Percentiles rank a stretch among this genome's conserved stretches.
phyloP scores from a whole-genome alignment of 495 filamentous ascomycete species.

The Tuber magnatum region DNA sequence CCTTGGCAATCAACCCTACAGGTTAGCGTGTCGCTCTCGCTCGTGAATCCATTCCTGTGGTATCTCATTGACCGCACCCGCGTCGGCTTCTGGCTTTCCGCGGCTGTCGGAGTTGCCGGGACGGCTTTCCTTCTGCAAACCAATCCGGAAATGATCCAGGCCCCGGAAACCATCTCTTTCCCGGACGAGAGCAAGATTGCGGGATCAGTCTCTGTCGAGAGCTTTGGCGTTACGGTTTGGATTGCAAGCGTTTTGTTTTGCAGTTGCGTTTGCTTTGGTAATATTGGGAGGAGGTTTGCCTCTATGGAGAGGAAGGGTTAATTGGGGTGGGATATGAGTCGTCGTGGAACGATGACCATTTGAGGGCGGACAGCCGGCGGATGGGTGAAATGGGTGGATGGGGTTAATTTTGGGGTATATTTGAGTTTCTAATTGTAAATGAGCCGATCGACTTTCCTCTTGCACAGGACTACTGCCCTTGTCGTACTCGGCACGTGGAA shows the following conservation, averaged over 20 bases:
- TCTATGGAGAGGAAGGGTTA: slow-evolving; percentile 43
- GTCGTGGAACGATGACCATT: neutral
- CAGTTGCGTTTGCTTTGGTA: slow-evolving; percentile 90
- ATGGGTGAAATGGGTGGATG: neutral
- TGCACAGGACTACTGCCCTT: neutral
- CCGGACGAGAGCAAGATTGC: slow-evolving; percentile 44
- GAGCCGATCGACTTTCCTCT: neutral
- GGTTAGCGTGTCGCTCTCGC: slow-evolving; percentile 79
- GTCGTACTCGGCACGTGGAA: neutral
- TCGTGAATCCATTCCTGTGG: slow-evolving; percentile 92
- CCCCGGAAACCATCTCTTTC: slow-evolving; percentile 46
- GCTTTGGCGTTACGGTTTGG: slow-evolving; percentile 74
- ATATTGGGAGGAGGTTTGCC: slow-evolving; percentile 77
- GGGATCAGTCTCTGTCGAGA: slow-evolving; percentile 62
- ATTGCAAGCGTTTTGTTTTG: slow-evolving; percentile 88
- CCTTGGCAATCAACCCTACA: slow-evolving; percentile 93
- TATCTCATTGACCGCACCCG: slow-evolving; percentile 87
- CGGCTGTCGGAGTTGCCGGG: slow-evolving; percentile 63
- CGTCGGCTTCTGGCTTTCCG: slow-evolving; percentile 70
- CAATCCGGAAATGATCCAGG: slow-evolving; percentile 68
- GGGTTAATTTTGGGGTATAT: neutral
- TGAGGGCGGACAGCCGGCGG: neutral
- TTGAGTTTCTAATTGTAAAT: neutral
- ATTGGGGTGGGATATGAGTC: slow-evolving; percentile 17
- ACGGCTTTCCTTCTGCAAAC: slow-evolving; percentile 64